Percentiles rank a stretch among this genome's conserved stretches.
Conservation (phyloP, 2,329 filamentous ascomycete species). For the Penicillium thymicola region DNA sequence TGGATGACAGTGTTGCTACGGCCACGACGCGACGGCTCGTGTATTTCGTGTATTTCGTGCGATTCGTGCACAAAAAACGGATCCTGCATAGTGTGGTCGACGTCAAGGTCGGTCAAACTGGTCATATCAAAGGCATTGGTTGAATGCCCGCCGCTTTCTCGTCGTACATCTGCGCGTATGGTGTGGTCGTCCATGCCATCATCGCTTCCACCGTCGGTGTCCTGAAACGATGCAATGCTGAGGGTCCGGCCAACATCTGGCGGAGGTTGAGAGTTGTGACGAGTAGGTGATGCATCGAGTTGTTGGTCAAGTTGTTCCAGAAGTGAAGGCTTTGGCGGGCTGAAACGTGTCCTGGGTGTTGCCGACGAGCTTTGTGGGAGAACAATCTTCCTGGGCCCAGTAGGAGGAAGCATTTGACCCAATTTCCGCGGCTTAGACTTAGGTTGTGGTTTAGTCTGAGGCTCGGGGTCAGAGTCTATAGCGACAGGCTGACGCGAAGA, state of each 20-base stretch:
- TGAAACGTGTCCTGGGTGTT: constrained; percentile 40
- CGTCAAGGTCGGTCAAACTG: constrained; percentile 31
- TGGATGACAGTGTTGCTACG: constrained; percentile 25
- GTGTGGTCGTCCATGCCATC: constrained; percentile 24
- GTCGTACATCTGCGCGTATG: constrained; percentile 19
- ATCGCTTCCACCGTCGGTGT: constrained; percentile 18
- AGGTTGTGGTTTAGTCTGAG: neutral
- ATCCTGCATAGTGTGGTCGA: constrained; percentile 31
- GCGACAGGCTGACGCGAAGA: constrained; percentile 1
- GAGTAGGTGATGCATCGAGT: constrained; percentile 37
- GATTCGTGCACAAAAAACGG: constrained; percentile 29
- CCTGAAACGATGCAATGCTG: constrained; percentile 18
- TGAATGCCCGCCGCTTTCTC: constrained; percentile 28
- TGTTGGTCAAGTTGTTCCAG: constrained; percentile 38
- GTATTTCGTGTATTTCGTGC: neutral
- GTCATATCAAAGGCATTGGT: constrained; percentile 32
- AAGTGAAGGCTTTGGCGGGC: constrained; percentile 40
- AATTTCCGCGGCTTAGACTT: constrained; percentile 20
- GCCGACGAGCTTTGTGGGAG: constrained; percentile 34
- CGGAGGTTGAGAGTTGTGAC: constrained; percentile 29
- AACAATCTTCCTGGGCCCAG: constrained; percentile 29
- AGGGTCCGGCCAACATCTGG: constrained; percentile 24
- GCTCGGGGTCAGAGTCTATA: constrained; percentile 2
- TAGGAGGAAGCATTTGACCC: constrained; percentile 25
- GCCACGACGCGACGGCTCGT: constrained; percentile 13